Base-by-base conservation (phyloP, 73 alveolate species). In the Stentor roeselii region DNA sequence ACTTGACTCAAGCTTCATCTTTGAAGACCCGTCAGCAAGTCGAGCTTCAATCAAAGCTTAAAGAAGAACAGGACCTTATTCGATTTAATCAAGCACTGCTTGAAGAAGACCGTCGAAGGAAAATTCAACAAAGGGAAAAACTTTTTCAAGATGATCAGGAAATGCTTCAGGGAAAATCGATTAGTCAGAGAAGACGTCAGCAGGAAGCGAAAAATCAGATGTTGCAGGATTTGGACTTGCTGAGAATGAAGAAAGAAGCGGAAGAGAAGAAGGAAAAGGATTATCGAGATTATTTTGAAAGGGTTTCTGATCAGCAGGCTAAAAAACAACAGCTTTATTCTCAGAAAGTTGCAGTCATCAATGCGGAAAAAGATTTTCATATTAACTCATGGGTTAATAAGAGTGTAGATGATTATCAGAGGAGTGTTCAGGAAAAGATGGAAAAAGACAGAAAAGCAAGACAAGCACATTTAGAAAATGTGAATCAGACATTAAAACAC, bases 261-360 rank as follows among this genome's bases (percentile, higher is more conserved):
- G 80, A 67, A 67, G 80, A 67, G 80, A 21, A 67, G 34, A 67
- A 67, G 34, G 80, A 67, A 67, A n/a, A 32, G 37, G 41, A 67
- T 21, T 67, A 67, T 67, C 21, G 80, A 67, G 41, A 67, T 21
- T 67, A 67, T 32, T 67, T 27, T 67, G 37, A 67, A 21, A 67
- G 34, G 34, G 37, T 67, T 67, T n/a, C 37, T 30, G 50, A 67
- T 14, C 21, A 67, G 1, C 80, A 67, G 34, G 41, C 41, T 14
- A 32, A 27, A 1, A 21, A 67, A 32, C 80, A 67, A 67, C 37
- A 34, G 2, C 41, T 21, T 27, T 67, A 67, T 67, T 36, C n/a
- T 27, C 15, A 67, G 2, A 36, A 21, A 1, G 80, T 67, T 34
- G 80, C 50, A 67, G 0, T 11, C 11, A 67, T 21, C 14, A 27